Conservation (phyloP, 1,284 basidiomycete genomes). For the Naganishia albida region DNA sequence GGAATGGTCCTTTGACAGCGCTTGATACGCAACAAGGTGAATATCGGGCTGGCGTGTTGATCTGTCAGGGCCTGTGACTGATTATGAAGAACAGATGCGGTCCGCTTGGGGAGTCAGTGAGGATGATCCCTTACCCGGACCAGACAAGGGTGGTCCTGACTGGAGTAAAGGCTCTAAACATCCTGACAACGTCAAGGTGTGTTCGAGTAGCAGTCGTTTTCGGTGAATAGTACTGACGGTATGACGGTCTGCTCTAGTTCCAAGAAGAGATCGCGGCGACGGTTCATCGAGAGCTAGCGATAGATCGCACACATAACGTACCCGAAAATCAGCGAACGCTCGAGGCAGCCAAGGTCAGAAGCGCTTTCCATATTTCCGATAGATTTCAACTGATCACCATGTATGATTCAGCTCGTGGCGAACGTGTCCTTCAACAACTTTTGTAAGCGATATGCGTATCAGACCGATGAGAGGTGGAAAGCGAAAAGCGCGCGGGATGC, state of each 20-base stretch:
- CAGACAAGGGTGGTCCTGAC: slow-evolving; percentile 30
- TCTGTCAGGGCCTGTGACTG: too few species aligned
- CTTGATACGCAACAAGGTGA: slow-evolving; percentile 28
- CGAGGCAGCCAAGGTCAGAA: slow-evolving; percentile 27
- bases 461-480: slow-evolving; percentile 43
- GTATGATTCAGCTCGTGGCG: slow-evolving; percentile 36
- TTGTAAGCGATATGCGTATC: slow-evolving; percentile 44
- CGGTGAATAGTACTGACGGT: too few species aligned
- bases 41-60: not conserved
- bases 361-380: not conserved
- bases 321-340: slow-evolving; percentile 22
- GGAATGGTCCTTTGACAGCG: slow-evolving; percentile 3
- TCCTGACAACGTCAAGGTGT: slow-evolving; percentile 29
- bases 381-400: not conserved
- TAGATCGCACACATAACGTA: slow-evolving; percentile 5
- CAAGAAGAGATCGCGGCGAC: slow-evolving; percentile 29
- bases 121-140: slow-evolving; percentile 28
- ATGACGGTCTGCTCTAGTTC: not conserved
- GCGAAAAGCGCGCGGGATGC: slow-evolving; percentile 45
- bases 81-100: slow-evolving; percentile 31
- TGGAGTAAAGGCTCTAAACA: slow-evolving; percentile 31
- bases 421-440: slow-evolving; percentile 50
- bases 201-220: not conserved
- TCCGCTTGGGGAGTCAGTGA: slow-evolving; percentile 21
- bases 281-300: slow-evolving; percentile 14